Conservation (phyloP, 495 filamentous ascomycete species). For the Cercophora samala region DNA sequence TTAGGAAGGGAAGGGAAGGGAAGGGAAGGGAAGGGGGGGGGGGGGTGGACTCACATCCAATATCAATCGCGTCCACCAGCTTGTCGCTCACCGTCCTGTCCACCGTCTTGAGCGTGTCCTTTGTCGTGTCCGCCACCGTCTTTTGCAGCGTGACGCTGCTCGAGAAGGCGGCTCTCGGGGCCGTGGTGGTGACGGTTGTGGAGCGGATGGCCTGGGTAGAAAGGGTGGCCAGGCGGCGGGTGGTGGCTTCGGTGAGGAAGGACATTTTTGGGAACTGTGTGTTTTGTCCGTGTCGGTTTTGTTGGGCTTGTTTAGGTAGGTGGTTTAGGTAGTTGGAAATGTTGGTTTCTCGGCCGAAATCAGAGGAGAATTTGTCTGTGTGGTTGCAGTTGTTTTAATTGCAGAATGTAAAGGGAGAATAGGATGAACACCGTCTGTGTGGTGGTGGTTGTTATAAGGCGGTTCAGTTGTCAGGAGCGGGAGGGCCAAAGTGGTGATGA, state of each 20-base stretch:
- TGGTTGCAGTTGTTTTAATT: slow-evolving; percentile 1
- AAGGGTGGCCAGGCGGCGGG: slow-evolving; percentile 37
- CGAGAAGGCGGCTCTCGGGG: slow-evolving; percentile 44
- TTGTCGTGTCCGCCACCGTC: slow-evolving; percentile 45
- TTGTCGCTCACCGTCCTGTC: slow-evolving; percentile 54
- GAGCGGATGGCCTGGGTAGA: slow-evolving; percentile 28
- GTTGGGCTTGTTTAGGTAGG: not conserved
- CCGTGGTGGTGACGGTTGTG: slow-evolving; percentile 17
- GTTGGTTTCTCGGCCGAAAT: slow-evolving; percentile 5
- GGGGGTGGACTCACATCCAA: slow-evolving; percentile 40
- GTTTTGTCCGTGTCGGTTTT: no score
- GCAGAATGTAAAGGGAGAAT: not conserved
- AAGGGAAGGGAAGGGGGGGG: not conserved
- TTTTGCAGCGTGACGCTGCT: slow-evolving; percentile 42
- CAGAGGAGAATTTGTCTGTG: not conserved
- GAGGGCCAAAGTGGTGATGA: slow-evolving; percentile 25
- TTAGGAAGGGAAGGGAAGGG: not conserved
- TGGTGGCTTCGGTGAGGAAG: slow-evolving; percentile 41
- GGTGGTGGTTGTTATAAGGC: slow-evolving; percentile 3
- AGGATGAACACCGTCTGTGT: not conserved
- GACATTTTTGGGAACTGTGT: no score
- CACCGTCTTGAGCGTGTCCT: slow-evolving; percentile 50
- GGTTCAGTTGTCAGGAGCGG: not conserved
- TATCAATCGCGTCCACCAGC: slow-evolving; percentile 54
- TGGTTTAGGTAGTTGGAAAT: not conserved